These are phyloP conservation scores for Hysterium pulicare DNA, from an alignment of 2,329 filamentous ascomycete genomes.

Conservation along the genomic window DNA sequence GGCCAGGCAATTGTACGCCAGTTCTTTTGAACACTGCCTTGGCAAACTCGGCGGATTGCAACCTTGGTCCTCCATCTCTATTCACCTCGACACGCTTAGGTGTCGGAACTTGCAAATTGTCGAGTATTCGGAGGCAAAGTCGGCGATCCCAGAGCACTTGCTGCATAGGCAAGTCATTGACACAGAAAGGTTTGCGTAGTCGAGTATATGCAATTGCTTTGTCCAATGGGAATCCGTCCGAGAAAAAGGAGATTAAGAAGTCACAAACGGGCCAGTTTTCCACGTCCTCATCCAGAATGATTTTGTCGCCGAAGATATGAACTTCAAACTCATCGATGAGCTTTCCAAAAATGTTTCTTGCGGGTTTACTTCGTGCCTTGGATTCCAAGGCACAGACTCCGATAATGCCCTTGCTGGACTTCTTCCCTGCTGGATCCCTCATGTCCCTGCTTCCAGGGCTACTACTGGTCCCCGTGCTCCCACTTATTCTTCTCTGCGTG, in stretches of 20 bases:
- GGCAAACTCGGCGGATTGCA: conserved; percentile 75
- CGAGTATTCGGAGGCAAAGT: conserved; percentile 81
- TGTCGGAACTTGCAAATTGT: conserved; percentile 84
- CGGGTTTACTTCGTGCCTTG: conserved; percentile 95
- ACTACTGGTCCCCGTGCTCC: conserved; percentile 77
- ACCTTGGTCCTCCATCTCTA: conserved; percentile 80
- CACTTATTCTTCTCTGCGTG: conserved; percentile 74
- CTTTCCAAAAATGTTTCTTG: conserved; percentile 90
- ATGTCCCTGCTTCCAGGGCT: conserved; percentile 65
- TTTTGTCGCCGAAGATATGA: conserved; percentile 97
- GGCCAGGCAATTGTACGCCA: conserved; percentile 69
- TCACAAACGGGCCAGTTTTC: conserved; percentile 97
- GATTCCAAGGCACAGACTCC: conserved; percentile 93
- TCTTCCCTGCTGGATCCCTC: conserved; percentile 47
- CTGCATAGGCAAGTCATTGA: conserved; percentile 97
- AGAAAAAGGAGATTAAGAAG: conserved; percentile 97
- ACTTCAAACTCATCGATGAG: conserved; percentile 95
- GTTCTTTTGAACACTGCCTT: conserved; percentile 78
- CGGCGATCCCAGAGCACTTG: conserved; percentile 94
- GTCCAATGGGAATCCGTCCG: conserved; percentile 91
- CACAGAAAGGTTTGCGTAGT: conserved; percentile 90
- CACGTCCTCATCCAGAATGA: conserved; percentile 93
- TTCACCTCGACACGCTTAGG: conserved; percentile 87
- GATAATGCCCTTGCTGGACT: conserved; percentile 61
- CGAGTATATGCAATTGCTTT: conserved; percentile 96